Conservation (phyloP, 495 filamentous ascomycete species). For the Penicillium herquei region DNA sequence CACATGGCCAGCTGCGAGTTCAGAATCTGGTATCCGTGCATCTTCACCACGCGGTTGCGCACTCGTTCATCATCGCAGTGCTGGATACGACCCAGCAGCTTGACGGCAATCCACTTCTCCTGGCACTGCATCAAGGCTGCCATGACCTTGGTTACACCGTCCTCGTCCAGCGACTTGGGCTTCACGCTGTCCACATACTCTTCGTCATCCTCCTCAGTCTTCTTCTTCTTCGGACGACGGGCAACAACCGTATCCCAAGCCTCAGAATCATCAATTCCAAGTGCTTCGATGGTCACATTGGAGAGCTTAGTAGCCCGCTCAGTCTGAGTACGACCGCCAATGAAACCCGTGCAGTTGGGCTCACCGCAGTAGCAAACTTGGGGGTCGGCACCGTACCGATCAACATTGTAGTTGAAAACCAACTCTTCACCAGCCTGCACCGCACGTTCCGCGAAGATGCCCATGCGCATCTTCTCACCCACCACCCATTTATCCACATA, state of each 20-base stretch:
- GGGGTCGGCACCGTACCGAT: constrained; percentile 94
- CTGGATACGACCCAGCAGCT: constrained; percentile 86
- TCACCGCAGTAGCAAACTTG: constrained; percentile 97
- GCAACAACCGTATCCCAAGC: constrained; percentile 87
- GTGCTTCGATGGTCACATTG: constrained; percentile 85
- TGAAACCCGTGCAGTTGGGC: constrained; percentile 91
- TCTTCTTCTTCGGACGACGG: constrained; percentile 90
- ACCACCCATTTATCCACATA: constrained; percentile 99
- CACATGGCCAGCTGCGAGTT: constrained; percentile 80
- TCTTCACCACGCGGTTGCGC: constrained; percentile 82
- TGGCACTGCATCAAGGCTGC: constrained; percentile 97
- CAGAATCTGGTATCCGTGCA: constrained; percentile 96
- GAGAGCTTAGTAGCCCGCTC: constrained; percentile 92
- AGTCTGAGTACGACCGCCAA: constrained; percentile 96
- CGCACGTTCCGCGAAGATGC: constrained; percentile 89
- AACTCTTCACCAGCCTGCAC: constrained; percentile 91
- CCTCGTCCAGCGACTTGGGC: constrained; percentile 79
- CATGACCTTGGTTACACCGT: constrained; percentile 96
- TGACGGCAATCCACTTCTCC: constrained; percentile 99
- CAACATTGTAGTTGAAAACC: constrained; percentile 99
- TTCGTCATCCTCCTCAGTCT: constrained; percentile 90
- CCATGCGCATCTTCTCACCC: constrained; percentile 97
- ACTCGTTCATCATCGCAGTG: constrained; percentile 86
- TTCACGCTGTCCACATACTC: constrained; percentile 92
- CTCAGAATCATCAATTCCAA: constrained; percentile 92